A percentile compares a stretch with the other conserved stretches of the same genome.
Conservation (phyloP, 495 filamentous ascomycete species). For the Penicillium longicatenatum region DNA sequence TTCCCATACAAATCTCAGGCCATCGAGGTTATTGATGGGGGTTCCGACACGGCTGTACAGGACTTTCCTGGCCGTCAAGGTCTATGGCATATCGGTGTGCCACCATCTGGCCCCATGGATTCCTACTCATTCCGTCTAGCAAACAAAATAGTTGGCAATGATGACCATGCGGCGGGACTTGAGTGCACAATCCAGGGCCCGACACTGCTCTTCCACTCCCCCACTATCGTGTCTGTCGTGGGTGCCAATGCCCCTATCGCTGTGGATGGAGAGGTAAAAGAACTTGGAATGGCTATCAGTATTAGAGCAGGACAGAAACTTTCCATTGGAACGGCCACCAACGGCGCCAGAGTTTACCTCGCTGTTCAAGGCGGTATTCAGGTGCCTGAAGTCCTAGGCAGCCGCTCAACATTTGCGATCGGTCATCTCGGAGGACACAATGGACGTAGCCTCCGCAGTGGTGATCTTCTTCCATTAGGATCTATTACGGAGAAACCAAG, state of each 20-base stretch:
- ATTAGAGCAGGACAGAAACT: conserved; percentile 7
- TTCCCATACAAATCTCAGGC: conserved; percentile 6
- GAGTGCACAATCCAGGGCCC: conserved; percentile 11
- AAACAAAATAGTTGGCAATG: conserved; percentile 12
- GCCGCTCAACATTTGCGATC: conserved; percentile 9
- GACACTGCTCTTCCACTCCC: conserved; percentile 7
- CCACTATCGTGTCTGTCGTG: conserved; percentile 4
- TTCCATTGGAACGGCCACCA: conserved; percentile 6
- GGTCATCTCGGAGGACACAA: conserved; percentile 13
- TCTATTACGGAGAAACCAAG: neutral
- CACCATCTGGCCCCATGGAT: conserved; percentile 14
- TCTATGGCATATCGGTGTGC: conserved; percentile 13
- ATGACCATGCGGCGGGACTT: conserved; percentile 7
- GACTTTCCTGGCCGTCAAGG: conserved; percentile 15
- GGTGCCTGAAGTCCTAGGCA: conserved; percentile 11
- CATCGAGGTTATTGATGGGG: conserved; percentile 11
- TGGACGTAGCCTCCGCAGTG: conserved; percentile 5
- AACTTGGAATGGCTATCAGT: conserved; percentile 1
- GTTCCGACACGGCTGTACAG: conserved; percentile 8
- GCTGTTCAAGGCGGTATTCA: conserved; percentile 11
- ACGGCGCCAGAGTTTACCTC: conserved; percentile 9
- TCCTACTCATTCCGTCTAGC: conserved; percentile 12
- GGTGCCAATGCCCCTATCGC: conserved; percentile 8
- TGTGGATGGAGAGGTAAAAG: conserved; percentile 1
- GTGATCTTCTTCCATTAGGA: conserved; percentile 7